phyloP scores from a whole-genome alignment of 768 basidiomycete genomes.

The Mycena maculata region DNA sequence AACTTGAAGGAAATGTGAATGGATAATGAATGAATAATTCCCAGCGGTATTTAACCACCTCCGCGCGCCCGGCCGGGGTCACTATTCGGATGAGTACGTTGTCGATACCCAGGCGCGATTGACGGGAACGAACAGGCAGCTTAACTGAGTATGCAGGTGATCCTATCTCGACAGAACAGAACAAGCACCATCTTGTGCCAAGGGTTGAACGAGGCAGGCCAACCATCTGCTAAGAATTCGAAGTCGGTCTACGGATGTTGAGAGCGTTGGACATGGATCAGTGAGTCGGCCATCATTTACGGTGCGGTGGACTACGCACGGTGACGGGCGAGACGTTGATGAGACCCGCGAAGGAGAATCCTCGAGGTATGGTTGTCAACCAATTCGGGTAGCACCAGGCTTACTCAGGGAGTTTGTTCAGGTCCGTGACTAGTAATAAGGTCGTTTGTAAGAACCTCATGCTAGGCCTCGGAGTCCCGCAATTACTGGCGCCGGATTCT shows the following conservation, averaged over 20 bases:
- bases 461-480: not conserved
- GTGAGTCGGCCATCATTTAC: not conserved
- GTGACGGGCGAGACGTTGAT: not conserved
- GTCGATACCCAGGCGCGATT: not conserved
- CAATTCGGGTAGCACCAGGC: not conserved
- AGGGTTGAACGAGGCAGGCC: too few relatives aligned
- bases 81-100: not conserved
- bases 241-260: too few relatives aligned
- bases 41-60: not conserved
- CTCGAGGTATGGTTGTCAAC: not conserved
- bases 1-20: not conserved
- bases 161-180: not conserved
- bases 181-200: not conserved
- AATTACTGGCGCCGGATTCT: not conserved
- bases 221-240: too few relatives aligned
- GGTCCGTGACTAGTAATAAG: not conserved
- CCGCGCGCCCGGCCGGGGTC: not conserved
- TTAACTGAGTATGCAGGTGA: not conserved
- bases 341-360: not conserved
- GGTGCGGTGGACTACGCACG: not conserved
- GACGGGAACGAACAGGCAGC: not conserved
- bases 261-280: too few relatives aligned
- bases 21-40: not conserved
- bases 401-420: too few relatives aligned
- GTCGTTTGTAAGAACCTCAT: not conserved